Evolutionary conservation across 805 yeast genomes (phyloP), one percentile per base, ranked within the genome.

Genomic region (Candida maesae): DNA sequence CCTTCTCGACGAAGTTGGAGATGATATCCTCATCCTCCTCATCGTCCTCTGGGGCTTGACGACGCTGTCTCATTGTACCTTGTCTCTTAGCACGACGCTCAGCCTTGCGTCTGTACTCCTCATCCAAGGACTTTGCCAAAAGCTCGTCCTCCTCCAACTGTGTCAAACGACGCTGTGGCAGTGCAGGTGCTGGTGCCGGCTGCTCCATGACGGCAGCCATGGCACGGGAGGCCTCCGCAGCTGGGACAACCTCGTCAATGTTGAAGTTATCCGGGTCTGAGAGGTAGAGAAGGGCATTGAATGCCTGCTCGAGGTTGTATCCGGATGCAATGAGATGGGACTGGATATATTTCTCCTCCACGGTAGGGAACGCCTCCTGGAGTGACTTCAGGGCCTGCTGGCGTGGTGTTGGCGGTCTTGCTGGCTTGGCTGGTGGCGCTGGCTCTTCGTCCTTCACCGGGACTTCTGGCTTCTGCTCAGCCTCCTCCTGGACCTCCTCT

Each of bases 311-410:
- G 33, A 87, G 60, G 35, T 74, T 70, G 21, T 95, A 96, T 35
- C 73, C 77, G 15, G 95, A 79, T 3, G 98, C 98, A 58, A 93
- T 85, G 42, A 90, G 68, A 1, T 87, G 81, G 21, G 95, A 89
- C 40, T 80, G 78, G 47, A 87, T 70, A 52, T 80, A 76, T 46
- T 79, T 76, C 23, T 75, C 84, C 31, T 88, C 95, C 18, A 79
- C 63, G 14, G 69, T 66, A 1, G 99, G 98, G 61, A 91, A 91
- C 0, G 97, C 97, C 17, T 87, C 95, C 52, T 73, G 70, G 47
- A 91, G 70, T 31, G 86, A 81, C 36, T 73, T 67, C 46, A 71
- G 65, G 26, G 81, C 71, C 51, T 70, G 68, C 21, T 75, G 65
- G 29, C 70, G 66, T 17, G 87, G 84, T 5, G 84, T 74, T 21